Evolutionary conservation across 1,139 yeast genomes (phyloP), one percentile per base, ranked within the genome.

Genomic region (Pichia sp.): DNA sequence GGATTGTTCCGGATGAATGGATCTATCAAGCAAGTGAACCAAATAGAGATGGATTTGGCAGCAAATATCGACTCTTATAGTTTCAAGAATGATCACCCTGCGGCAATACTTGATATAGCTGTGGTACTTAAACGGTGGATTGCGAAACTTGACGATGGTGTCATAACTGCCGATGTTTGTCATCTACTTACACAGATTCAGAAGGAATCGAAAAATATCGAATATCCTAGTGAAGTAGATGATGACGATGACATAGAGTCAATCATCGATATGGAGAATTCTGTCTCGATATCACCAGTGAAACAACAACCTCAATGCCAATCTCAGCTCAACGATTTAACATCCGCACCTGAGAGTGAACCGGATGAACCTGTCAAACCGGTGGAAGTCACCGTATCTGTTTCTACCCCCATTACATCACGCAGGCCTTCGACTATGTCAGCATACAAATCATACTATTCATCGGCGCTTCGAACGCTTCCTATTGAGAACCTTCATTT

Each of bases 41-140:
- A 36, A 17, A 45, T 58, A 28, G 63, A 58, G 35, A 7, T 15
- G 1, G 35, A 35, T 13, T 22, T 40, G 17, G n/a, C 14, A 12
- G 38, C 33, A 31, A 30, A 40, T 32, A 24, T 41, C 6, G 47
- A 49, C 14, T 30, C 44, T 3, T 48, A 42, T 22, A 32, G 39
- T 11, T 50, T 53, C 35, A 40, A 43, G 11, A 47, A 49, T 32
- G 42, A 44, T 22, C 12, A 15, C 3, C 19, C 22, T 13, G 37
- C 41, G 5, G 46, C 53, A 26, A 30, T 49, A n/a, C 55, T 58
- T 42, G 64, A 60, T 42, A 56, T 56, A 11, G 57, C 63, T 3
- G 59, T 59, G 46, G 44, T 60, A 14, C 46, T 60, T 40, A 60
- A 60, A 41, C 49, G 64, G 36, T 60, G 59, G 55, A 47, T 60